These are phyloP conservation scores for Athelia sp. DNA, from an alignment of 1,284 basidiomycete species.

Conservation along the genomic window DNA sequence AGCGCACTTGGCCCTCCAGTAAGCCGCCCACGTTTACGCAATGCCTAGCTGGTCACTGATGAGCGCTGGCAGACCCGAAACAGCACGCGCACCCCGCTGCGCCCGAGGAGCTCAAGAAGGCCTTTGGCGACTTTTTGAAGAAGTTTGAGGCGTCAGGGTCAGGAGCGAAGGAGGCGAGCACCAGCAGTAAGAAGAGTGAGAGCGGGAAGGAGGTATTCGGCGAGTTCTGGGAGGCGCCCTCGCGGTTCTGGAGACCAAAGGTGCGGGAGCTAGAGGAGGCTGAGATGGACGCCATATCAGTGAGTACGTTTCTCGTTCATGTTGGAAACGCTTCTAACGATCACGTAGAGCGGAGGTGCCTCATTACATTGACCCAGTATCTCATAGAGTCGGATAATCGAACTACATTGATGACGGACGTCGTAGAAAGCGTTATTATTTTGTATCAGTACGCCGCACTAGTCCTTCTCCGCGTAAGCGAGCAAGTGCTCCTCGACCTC, in stretches of 20 bases:
- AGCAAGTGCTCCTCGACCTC: conserved; percentile 86
- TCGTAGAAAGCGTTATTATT: background rate
- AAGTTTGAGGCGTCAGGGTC: conserved; percentile 41
- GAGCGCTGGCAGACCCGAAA: conserved; percentile 42
- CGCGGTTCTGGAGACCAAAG: conserved; percentile 60
- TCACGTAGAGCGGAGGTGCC: conserved; percentile 67
- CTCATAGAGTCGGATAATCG: conserved; percentile 4
- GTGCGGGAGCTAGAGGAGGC: conserved; percentile 50
- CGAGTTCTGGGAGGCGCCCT: conserved; percentile 80
- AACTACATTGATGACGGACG: no score
- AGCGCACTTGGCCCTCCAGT: conserved; percentile 59
- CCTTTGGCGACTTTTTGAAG: conserved; percentile 57
- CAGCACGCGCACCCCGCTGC: conserved; percentile 76
- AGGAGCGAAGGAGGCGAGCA: background rate
- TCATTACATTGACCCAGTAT: conserved; percentile 35
- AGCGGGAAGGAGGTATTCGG: conserved; percentile 35
- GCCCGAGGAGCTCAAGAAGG: conserved; percentile 61
- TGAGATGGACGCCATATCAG: conserved; percentile 80
- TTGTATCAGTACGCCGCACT: conserved; percentile 1
- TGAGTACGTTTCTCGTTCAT: conserved; percentile 32
- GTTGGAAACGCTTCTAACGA: conserved; percentile 8
- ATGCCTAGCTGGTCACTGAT: conserved; percentile 6
- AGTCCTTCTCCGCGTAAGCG: conserved; percentile 94
- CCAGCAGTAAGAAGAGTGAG: conserved; percentile 7
- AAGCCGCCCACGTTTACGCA: no score